Conservation (phyloP, 225 moss, liverwort and hornwort genomes). For the Climacium dendroides region DNA sequence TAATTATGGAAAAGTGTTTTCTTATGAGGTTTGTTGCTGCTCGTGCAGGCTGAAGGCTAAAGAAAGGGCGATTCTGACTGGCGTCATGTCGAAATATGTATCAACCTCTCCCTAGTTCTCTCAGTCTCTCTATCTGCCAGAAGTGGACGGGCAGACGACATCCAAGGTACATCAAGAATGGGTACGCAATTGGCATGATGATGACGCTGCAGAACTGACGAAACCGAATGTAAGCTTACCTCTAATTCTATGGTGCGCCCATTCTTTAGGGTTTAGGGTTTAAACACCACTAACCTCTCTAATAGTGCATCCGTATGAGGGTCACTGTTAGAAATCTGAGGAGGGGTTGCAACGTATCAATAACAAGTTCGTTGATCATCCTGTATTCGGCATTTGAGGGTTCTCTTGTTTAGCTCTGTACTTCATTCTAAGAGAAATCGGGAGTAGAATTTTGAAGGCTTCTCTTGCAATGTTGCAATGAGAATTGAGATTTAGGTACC, state of each 20-base stretch:
- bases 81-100: conserved; percentile 35
- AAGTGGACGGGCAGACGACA: not conserved
- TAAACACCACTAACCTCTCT: not conserved
- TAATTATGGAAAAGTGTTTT: not conserved
- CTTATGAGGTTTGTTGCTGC: not conserved
- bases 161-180: not conserved
- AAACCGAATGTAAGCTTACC: not conserved
- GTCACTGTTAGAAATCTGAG: not conserved
- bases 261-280: not conserved
- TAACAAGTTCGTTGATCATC: not conserved
- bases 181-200: not conserved
- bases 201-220: not conserved
- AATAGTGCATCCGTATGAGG: not conserved
- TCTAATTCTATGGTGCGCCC: not conserved
- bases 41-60: conserved; percentile 39
- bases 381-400: not conserved
- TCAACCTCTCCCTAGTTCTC: conserved; percentile 13
- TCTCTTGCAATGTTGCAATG: not conserved
- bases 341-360: not conserved
- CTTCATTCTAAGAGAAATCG: not conserved
- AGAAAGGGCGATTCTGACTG: conserved; percentile 38
- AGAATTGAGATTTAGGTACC: not conserved
- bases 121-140: not conserved
- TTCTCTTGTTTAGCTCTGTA: not conserved
- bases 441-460: not conserved